Evolutionary conservation across 2,329 filamentous ascomycete species (phyloP), one percentile per base, ranked within the genome.

Genomic region (Cladosporium oxysporum): DNA sequence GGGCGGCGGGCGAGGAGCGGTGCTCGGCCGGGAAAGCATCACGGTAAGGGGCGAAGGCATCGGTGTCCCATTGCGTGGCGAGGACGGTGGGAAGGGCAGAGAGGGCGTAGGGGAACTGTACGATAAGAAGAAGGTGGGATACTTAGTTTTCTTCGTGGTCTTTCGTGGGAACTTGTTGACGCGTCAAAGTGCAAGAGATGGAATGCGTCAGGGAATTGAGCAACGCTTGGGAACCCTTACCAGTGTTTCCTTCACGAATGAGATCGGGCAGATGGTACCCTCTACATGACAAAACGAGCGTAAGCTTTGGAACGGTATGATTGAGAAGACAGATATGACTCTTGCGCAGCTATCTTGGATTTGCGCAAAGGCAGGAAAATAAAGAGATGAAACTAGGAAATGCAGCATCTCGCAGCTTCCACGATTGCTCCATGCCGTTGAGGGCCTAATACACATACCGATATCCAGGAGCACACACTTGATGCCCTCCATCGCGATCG

Each of bases 221-320:
- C 16, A 44, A 18, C 5, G 44, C 64, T 75, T n/a, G 23, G 52
- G 44, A 7, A 57, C 90, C 37, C 37, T 86, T 87, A 93, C 91
- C 81, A 93, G 82, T 70, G 91, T 87, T 77, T 93, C 89, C 80
- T 91, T 91, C 79, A 93, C 91, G 79, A 93, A 93, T 72, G 89
- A 91, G 76, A 93, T 92, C 72, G 90, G 90, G 78, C 90, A 93
- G 69, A 93, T 88, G 59, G 91, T 93, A 69, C 91, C 91, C 84
- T 93, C 91, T 93, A 71, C 65, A 68, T 64, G 62, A 44, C 60
- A 37, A 63, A 44, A 33, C 60, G 26, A 21, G n/a, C 49, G 60
- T 63, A 63, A 63, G 60, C 60, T 63, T 63, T 33, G 49, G 37
- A 23, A 62, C 60, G 12, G 53, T 29, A 44, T 55, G 21, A 28